Base-by-base conservation (phyloP, 257 asterid species). In the Coffea eugenioides region DNA sequence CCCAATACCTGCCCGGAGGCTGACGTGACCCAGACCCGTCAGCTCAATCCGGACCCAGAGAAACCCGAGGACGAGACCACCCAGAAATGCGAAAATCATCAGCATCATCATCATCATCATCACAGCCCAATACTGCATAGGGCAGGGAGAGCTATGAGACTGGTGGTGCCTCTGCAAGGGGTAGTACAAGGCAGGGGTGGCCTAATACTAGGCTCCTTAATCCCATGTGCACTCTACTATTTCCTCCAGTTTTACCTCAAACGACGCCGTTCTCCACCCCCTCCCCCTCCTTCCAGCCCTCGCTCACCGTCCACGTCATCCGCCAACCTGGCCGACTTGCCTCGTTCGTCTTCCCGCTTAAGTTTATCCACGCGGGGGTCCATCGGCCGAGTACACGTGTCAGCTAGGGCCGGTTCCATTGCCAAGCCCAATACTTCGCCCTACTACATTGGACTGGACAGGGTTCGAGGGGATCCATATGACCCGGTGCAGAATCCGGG, bases 131-230 rank as follows among this genome's bases (percentile, higher is more conserved):
- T 25, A 48, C 43, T 39, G 43, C 43, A 39, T 4, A 39, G 4
- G 43, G 43, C 34, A 36, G 27, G 54, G 11, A 23, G 54, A 81
- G 92, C 90, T 73, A 95, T 95, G 99, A 91, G 98, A 74, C 93
- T 95, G 73, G 89, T 95, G 49, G 99, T 95, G 16, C 99, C 99
- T 43, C 78, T 95, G 75, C 98, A 92, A 74, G 99, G 99, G 18
- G 90, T 95, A 36, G 98, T 95, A 16, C 99, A 95, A 82, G 99
- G 98, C 75, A 79, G 93, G 86, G 97, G 97, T 6, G 98, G 99
- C 16, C 77, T 95, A 18, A 84, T 95, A 78, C 89, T 95, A 52
- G 99, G 99, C 31, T 93, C 99, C 18, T 83, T 95, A 41, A 95
- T 95, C 77, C 99, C 99, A 5, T 95, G 99, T 81, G 93, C 97